Conservation (phyloP, 2,329 filamentous ascomycete genomes). For the Exophiala lecanii-corni region DNA sequence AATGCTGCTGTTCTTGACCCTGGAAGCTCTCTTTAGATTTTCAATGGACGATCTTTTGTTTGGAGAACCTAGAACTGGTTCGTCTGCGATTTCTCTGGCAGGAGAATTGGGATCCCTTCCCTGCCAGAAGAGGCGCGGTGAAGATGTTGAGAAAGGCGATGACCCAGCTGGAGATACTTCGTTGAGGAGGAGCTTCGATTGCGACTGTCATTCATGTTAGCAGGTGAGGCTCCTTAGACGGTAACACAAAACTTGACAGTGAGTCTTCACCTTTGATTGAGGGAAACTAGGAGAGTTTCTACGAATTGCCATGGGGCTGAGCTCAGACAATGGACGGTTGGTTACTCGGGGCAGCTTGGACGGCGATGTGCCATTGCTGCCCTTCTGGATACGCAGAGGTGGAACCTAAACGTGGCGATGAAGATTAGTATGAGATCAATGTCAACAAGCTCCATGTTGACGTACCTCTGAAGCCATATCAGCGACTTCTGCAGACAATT, state of each 20-base stretch:
- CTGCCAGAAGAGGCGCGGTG: constrained; percentile 89
- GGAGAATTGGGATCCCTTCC: constrained; percentile 64
- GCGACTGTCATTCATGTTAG: constrained; percentile 8
- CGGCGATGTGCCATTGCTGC: constrained; percentile 47
- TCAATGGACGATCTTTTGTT: constrained; percentile 87
- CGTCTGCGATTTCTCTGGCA: constrained; percentile 66
- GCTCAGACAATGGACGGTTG: constrained; percentile 76
- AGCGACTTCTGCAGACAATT: constrained; percentile 19
- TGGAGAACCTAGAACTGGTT: constrained; percentile 61
- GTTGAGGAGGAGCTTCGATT: constrained; percentile 50
- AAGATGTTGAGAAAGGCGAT: constrained; percentile 62
- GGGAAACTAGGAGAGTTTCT: constrained; percentile 92
- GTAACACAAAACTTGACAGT: no score
- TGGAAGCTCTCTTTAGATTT: constrained; percentile 87
- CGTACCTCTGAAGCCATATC: constrained; percentile 26
- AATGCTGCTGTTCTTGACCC: constrained; percentile 98
- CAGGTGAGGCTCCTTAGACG: constrained; percentile 1
- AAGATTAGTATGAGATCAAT: neutral
- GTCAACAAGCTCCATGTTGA: constrained; percentile 12
- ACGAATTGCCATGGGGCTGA: constrained; percentile 78
- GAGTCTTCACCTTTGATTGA: constrained; percentile 69
- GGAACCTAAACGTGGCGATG: constrained; percentile 25
- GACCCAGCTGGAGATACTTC: constrained; percentile 83
- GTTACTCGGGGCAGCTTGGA: constrained; percentile 57
- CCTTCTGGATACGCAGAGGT: constrained; percentile 32